Conservation (phyloP, 176 grass and related monocot genomes). For the Triticum turgidum region DNA sequence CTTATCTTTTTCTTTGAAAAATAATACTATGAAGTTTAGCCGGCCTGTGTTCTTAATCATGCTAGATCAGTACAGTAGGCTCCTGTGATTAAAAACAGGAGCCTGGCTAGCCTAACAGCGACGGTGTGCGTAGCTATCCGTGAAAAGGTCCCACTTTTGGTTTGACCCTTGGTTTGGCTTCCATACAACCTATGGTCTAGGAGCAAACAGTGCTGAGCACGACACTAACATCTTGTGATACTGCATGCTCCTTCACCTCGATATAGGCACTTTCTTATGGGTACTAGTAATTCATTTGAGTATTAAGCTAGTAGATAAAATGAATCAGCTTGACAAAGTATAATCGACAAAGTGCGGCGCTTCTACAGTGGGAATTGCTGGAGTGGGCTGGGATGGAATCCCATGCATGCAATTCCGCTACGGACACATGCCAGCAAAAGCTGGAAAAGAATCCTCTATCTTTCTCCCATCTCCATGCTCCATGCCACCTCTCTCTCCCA, state of each 20-base stretch:
- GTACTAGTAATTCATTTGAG: not conserved
- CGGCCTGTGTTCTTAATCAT: too few species aligned
- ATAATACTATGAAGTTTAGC: not conserved
- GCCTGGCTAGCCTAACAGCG: not conserved
- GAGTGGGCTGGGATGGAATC: not conserved
- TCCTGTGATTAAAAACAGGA: not conserved
- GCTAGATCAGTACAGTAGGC: not conserved
- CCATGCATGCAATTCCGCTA: not conserved
- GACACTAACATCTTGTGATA: too few species aligned
- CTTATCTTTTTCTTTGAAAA: not conserved
- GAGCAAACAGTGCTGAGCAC: too few species aligned
- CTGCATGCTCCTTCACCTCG: too few species aligned
- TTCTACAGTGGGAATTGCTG: not conserved
- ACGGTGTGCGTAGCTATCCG: not conserved
- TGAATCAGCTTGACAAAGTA: not conserved
- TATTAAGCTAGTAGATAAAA: not conserved
- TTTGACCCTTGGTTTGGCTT: constrained; percentile 6
- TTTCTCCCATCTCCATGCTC: not conserved
- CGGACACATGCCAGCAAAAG: not conserved
- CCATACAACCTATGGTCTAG: not conserved
- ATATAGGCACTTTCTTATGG: not conserved
- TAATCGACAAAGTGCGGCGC: not conserved
- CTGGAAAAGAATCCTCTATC: not conserved
- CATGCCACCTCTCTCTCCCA: not conserved
- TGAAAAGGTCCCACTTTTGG: not conserved